Evolutionary conservation across 768 basidiomycete species (phyloP).

Genomic region (Boletus rubroflammeus): DNA sequence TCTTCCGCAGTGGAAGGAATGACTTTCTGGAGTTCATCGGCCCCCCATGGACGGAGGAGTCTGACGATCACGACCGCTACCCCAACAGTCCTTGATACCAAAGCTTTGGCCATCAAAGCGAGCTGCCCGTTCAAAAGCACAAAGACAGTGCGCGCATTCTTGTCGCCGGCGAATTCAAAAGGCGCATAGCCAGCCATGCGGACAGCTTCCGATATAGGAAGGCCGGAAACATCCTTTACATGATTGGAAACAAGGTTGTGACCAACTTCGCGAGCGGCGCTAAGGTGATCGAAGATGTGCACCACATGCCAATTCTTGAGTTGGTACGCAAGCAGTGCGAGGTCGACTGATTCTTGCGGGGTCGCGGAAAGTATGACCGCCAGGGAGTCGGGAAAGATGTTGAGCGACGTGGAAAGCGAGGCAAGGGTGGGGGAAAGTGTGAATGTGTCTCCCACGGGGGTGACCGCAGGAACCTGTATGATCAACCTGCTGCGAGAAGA

Average conservation of each 20-base stretch:
- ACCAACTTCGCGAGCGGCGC: slow-evolving; percentile 71
- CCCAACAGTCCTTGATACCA: slow-evolving; percentile 42
- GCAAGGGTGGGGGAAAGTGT: slow-evolving; percentile 76
- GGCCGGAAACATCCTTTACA: slow-evolving; percentile 26
- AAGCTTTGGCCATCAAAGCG: slow-evolving; percentile 58
- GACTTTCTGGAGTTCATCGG: slow-evolving; percentile 52
- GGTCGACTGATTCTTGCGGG: slow-evolving; percentile 76
- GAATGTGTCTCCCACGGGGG: slow-evolving; percentile 60
- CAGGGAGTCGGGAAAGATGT: slow-evolving; percentile 60
- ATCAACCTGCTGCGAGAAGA: slow-evolving; percentile 64
- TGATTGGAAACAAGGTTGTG: slow-evolving; percentile 43
- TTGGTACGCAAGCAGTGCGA: slow-evolving; percentile 73
- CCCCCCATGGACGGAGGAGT: slow-evolving; percentile 82
- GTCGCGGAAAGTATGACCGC: slow-evolving; percentile 80
- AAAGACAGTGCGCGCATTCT: slow-evolving; percentile 58
- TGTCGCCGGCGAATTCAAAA: slow-evolving; percentile 74
- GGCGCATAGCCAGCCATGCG: slow-evolving; percentile 59
- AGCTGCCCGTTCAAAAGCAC: slow-evolving; percentile 75
- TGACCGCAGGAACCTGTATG: slow-evolving; percentile 78
- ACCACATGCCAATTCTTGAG: slow-evolving; percentile 66
- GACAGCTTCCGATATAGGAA: slow-evolving; percentile 47
- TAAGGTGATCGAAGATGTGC: slow-evolving; percentile 89
- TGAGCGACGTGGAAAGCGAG: slow-evolving; percentile 55
- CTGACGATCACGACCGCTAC: slow-evolving; percentile 70
- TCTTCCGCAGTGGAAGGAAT: slow-evolving; percentile 57